These are phyloP conservation scores for Ceratocystis lukuohia DNA, from an alignment of 2,329 filamentous ascomycete genomes.

Conservation along the genomic window DNA sequence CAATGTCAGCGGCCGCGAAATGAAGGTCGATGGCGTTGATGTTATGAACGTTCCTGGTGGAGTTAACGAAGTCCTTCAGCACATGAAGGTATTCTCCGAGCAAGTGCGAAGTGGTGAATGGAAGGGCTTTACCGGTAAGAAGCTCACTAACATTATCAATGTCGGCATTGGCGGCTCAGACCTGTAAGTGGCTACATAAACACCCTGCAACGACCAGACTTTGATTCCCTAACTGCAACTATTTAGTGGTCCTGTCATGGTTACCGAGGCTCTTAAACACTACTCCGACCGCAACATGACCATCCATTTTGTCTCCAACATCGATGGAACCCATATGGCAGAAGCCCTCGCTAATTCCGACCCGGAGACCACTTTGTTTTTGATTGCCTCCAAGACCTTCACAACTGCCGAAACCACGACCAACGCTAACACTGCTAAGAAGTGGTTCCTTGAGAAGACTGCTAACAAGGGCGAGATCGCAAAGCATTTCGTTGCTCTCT, in stretches of 20 bases:
- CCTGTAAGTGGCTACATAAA: slow-evolving; percentile 53
- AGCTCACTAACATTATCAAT: slow-evolving; percentile 92
- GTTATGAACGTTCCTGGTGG: slow-evolving; percentile 82
- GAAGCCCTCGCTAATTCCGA: slow-evolving; percentile 81
- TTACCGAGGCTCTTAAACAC: slow-evolving; percentile 90
- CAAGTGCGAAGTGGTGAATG: slow-evolving; percentile 87
- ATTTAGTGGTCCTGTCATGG: slow-evolving; percentile 86
- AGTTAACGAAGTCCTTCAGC: slow-evolving; percentile 79
- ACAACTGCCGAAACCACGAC: slow-evolving; percentile 95
- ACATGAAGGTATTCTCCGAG: slow-evolving; percentile 98
- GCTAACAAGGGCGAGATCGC: slow-evolving; percentile 71
- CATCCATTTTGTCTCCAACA: slow-evolving; percentile 98
- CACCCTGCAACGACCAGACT: slow-evolving; percentile 22
- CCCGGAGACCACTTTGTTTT: slow-evolving; percentile 96
- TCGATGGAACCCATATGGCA: slow-evolving; percentile 94
- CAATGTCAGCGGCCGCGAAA: slow-evolving; percentile 70
- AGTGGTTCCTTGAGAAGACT: slow-evolving; percentile 83
- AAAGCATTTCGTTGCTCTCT: slow-evolving; percentile 97
- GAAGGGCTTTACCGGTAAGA: slow-evolving; percentile 96
- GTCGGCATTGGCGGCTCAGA: slow-evolving; percentile 97
- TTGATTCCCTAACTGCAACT: slow-evolving; percentile 20
- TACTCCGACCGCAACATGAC: slow-evolving; percentile 79
- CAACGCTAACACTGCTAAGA: slow-evolving; percentile 94
- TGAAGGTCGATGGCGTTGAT: slow-evolving; percentile 79
- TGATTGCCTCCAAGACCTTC: slow-evolving; percentile 98